Base-by-base conservation (phyloP, 345 rosid species). In the Laguncularia racemosa region DNA sequence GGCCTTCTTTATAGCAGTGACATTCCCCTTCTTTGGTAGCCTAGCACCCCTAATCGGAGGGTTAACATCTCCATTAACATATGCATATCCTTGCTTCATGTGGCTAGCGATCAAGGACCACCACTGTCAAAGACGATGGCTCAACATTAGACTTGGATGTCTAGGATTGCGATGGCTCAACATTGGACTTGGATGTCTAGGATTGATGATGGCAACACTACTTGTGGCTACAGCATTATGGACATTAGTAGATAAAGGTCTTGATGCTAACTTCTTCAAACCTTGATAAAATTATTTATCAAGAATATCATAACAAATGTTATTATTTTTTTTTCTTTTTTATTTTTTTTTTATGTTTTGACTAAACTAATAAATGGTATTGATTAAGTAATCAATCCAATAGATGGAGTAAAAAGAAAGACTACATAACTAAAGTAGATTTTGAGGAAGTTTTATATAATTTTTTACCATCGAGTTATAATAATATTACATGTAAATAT, bases 81-180 rank as follows among this genome's bases (percentile, higher is more conserved):
- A 55, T 44, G 73, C 55, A 3, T 79, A 77, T 58, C 87, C 91
- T 5, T 81, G 90, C 70, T 77, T 84, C 65, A 81, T 81, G 80
- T 79, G 86, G 81, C 59, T 73, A 60, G 58, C 26, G 1, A 71
- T 81, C 43, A 65, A 54, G 49, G 71, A 52, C 46, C 71, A 67
- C 0, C 15, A 16, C 2, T 10, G 3, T 0, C 5, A 20, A n/a
- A 33, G 75, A 15, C 47, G 84, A 84, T 67, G 68, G 50, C 48
- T 79, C 52, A 81, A 81, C 58, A 12, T 73, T 14, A 71, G 57
- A 17, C 73, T 84, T 15, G 86, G 84, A 18, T 71, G 73, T 53
- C 46, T 70, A 2, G 90, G 83, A 28, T 10, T 67, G 43, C 61
- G 17, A 52, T 79, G 43, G 56, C 73, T 79, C 52, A 81, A 81